Percentiles rank a stretch among this genome's conserved stretches.
These are phyloP conservation scores for Neoboletus magnificus DNA, from an alignment of 768 basidiomycete genomes.

Conservation along the genomic window DNA sequence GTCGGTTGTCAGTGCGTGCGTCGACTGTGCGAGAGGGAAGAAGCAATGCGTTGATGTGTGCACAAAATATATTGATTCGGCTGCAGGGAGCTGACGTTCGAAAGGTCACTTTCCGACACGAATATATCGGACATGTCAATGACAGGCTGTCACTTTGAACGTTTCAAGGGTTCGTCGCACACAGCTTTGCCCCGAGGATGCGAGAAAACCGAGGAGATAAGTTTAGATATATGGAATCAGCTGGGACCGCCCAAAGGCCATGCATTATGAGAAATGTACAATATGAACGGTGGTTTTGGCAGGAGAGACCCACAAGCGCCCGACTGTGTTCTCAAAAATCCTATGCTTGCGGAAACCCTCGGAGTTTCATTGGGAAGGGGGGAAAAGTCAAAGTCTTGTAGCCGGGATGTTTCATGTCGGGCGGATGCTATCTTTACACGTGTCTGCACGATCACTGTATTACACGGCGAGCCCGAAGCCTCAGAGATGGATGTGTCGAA, in stretches of 20 bases:
- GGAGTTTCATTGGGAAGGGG: not conserved
- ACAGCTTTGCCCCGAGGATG: constrained; percentile 11
- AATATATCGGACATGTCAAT: constrained; percentile 10
- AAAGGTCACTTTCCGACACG: constrained; percentile 5
- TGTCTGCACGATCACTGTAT: not conserved
- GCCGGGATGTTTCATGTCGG: not conserved
- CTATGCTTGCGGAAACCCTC: not conserved
- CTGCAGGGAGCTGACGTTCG: not conserved
- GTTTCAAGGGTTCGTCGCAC: constrained; percentile 19
- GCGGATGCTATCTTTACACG: not conserved
- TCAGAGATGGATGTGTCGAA: not conserved
- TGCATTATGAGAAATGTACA: not conserved
- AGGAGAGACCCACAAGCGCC: not conserved
- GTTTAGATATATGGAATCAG: not conserved
- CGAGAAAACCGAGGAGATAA: constrained; percentile 17
- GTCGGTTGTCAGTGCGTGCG: not conserved
- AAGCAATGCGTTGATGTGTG: not conserved
- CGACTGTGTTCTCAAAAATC: not conserved
- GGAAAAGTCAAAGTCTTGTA: not conserved
- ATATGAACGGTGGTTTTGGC: not conserved
- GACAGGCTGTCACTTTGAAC: not conserved
- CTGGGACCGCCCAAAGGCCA: not conserved
- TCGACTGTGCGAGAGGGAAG: not conserved
- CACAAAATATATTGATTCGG: not conserved
- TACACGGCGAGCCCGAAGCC: not conserved